Base-by-base conservation (phyloP, 768 basidiomycete genomes). In the Neoboletus subvelutipes region DNA sequence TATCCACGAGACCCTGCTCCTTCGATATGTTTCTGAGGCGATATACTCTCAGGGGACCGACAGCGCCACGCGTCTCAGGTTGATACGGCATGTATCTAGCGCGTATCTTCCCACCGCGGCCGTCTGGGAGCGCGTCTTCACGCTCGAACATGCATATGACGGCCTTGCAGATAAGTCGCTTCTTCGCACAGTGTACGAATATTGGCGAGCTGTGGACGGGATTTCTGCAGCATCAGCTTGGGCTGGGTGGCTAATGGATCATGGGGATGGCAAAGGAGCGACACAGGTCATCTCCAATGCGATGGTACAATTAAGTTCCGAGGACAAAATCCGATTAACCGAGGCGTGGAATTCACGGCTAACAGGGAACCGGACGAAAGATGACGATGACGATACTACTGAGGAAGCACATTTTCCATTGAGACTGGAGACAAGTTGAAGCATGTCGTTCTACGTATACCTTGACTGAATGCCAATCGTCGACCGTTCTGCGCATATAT, bases 1-100 rank as follows among this genome's bases (percentile, higher is more conserved):
- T 45, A 65, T 83, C 50, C 82, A 84, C 59, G 78, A 80, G 69
- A 70, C 63, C 52, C 68, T 84, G 45, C 73, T 84, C 59, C 67
- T 79, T 60, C 73, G 75, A 54, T 82, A 80, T 67, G 76, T 76
- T 50, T 68, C 73, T 26, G 67, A 67, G 39, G 55, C 74, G 58
- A 65, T 67, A 31, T 57, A 55, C 46, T 65, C 64, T 63, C 64
- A 59, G 33, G 45, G 29, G 50, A 62, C 45, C 12, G 62, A 67
- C 45, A 47, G 45, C 46, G 56, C 61, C 49, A 45, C 57, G 48
- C 64, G 60, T 42, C 58, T 55, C 61, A 64, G 66, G 55, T 54
- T 59, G 63, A 68, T 83, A 60, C 76, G 75, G 47, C 76, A 72
- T 56, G 71, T 84, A 57, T 74, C 72, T 37, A 66, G 62, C 40